Evolutionary conservation across 2,329 filamentous ascomycete species (phyloP).

Genomic region (Colletotrichum australisinense): DNA sequence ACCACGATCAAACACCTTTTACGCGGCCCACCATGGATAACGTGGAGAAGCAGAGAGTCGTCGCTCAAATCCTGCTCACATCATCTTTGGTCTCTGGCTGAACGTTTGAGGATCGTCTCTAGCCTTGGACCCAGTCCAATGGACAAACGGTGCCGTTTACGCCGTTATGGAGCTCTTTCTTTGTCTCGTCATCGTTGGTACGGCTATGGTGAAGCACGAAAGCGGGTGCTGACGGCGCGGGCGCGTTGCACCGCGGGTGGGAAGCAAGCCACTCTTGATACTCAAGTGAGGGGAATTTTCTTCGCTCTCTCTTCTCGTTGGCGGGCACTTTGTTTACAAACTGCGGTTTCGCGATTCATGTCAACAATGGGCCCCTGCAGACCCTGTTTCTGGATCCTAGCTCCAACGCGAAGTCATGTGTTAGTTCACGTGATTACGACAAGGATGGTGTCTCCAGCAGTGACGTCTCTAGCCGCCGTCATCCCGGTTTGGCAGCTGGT

Average conservation of each 20-base stretch:
- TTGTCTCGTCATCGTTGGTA: conserved; percentile 9
- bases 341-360: conserved; percentile 32
- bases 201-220: conserved; percentile 14
- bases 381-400: conserved; percentile 16
- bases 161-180: conserved; percentile 19
- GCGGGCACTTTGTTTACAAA: conserved; percentile 34
- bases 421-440: not conserved
- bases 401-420: conserved; percentile 34
- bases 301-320: not conserved
- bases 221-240: conserved; percentile 16
- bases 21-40: not conserved
- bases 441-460: not conserved
- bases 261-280: not conserved
- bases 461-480: conserved; percentile 34
- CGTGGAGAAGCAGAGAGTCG: not conserved
- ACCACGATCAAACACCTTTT: conserved; percentile 11
- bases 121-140: not conserved
- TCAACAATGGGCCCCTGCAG: conserved; percentile 33
- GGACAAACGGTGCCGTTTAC: conserved; percentile 13
- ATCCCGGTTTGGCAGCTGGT: conserved; percentile 29
- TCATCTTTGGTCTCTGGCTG: not conserved
- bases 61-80: not conserved
- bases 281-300: conserved; percentile 11
- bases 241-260: conserved; percentile 22
- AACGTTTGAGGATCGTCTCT: conserved; percentile 9